Conservation (phyloP, 805 yeast species). For the Wickerhamiella sorbophila region DNA sequence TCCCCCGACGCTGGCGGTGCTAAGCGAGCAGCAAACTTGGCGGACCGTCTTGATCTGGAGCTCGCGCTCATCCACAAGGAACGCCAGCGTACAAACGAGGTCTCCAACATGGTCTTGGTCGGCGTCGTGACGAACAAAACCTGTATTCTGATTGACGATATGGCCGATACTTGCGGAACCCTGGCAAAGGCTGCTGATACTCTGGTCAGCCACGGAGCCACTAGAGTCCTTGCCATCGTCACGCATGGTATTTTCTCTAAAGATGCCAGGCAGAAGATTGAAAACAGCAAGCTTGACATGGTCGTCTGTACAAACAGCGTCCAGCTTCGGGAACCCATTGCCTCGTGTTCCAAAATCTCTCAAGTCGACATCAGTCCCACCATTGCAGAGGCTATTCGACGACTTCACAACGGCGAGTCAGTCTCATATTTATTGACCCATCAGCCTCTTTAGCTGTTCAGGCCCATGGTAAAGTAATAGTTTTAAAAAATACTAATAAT, state of each 20-base stretch:
- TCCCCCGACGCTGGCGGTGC: conserved; percentile 99
- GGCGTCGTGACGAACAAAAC: conserved; percentile 81
- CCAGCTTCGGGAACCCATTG: conserved; percentile 56
- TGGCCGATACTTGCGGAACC: conserved; percentile 98
- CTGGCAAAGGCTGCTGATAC: conserved; percentile 89
- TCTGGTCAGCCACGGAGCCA: conserved; percentile 65
- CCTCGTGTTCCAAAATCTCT: conserved; percentile 52
- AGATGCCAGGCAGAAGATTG: conserved; percentile 59
- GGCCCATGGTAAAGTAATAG: not conserved
- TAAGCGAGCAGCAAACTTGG: conserved; percentile 86
- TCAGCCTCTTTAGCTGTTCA: conserved; percentile 32
- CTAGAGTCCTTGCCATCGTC: conserved; percentile 78
- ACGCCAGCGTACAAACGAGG: conserved; percentile 89
- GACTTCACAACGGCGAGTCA: conserved; percentile 93
- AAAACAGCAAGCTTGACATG: conserved; percentile 47
- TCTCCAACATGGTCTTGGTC: conserved; percentile 85
- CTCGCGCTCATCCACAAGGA: conserved; percentile 96
- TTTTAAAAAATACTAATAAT: no score
- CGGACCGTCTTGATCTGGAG: conserved; percentile 80
- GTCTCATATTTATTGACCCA: conserved; percentile 75
- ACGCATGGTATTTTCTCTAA: conserved; percentile 93
- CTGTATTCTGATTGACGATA: conserved; percentile 84
- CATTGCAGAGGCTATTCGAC: conserved; percentile 84
- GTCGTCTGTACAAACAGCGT: conserved; percentile 90
- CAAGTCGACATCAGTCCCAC: conserved; percentile 75